Conservation (phyloP, 2,329 filamentous ascomycete species). For the Aspergillus sclerotialis region DNA sequence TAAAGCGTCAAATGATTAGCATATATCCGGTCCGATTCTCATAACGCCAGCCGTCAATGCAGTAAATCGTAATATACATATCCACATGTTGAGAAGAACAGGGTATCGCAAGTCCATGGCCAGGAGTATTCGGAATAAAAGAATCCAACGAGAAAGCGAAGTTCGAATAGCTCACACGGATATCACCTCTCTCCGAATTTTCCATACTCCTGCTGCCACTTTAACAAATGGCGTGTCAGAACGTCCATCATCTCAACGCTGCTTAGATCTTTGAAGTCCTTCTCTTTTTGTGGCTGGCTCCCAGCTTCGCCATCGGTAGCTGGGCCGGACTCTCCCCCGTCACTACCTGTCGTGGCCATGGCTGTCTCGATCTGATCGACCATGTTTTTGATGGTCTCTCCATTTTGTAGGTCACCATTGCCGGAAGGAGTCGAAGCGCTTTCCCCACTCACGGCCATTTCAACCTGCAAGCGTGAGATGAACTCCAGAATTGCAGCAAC, state of each 20-base stretch:
- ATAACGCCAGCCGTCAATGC: constrained; percentile 18
- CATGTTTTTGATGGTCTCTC: constrained; percentile 25
- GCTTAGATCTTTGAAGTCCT: constrained; percentile 66
- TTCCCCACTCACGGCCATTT: constrained; percentile 60
- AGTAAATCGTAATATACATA: constrained; percentile 22
- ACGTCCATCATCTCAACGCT: constrained; percentile 89
- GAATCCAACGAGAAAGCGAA: constrained; percentile 5
- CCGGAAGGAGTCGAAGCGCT: constrained; percentile 32
- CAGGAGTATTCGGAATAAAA: neutral
- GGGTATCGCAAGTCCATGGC: constrained; percentile 13
- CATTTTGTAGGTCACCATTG: constrained; percentile 29
- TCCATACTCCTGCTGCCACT: constrained; percentile 72
- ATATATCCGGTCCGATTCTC: constrained; percentile 7
- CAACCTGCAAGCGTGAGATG: constrained; percentile 80
- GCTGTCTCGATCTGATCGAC: constrained; percentile 27
- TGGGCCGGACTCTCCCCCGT: constrained; percentile 18
- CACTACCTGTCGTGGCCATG: constrained; percentile 18
- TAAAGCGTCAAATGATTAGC: neutral
- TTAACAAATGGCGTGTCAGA: constrained; percentile 69
- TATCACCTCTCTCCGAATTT: constrained; percentile 44
- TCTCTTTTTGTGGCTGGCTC: constrained; percentile 25
- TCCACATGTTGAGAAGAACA: constrained; percentile 10
- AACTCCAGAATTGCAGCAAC: constrained; percentile 82
- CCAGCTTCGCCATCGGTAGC: constrained; percentile 18
- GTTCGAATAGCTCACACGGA: constrained; percentile 2